phyloP scores from a whole-genome alignment of 2,329 filamentous ascomycete species.

The Colletotrichum liriopes region DNA sequence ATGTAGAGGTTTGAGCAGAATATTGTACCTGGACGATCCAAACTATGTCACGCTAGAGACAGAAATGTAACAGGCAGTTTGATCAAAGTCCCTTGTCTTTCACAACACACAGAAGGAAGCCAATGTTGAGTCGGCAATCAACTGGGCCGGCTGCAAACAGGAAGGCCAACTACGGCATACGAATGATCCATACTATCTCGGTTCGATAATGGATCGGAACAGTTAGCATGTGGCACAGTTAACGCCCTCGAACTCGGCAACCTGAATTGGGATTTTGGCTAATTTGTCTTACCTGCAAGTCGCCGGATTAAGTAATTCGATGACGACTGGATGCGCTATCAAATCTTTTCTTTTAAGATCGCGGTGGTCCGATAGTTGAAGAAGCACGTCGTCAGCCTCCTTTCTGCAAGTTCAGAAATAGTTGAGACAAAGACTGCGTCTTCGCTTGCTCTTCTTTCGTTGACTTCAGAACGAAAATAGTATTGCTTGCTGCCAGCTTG shows the following conservation, averaged over 20 bases:
- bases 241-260: too few relatives aligned
- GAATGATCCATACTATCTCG: background rate
- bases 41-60: too few relatives aligned
- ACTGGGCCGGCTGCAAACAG: background rate
- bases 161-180: background rate
- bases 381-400: rapidly evolving
- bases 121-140: background rate
- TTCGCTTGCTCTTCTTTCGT: too few relatives aligned
- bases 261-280: too few relatives aligned
- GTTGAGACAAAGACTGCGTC: background rate
- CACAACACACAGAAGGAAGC: background rate
- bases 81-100: background rate
- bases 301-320: background rate
- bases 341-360: too few relatives aligned
- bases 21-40: too few relatives aligned
- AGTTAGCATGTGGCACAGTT: background rate
- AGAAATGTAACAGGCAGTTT: too few relatives aligned
- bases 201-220: background rate
- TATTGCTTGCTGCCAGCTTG: too few relatives aligned
- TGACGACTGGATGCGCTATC: background rate
- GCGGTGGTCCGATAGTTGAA: background rate
- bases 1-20: too few relatives aligned
- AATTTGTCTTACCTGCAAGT: background rate
- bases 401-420: background rate
- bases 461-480: background rate